Base-by-base conservation (phyloP, 306 rosid species). In the Trifolium repens region DNA sequence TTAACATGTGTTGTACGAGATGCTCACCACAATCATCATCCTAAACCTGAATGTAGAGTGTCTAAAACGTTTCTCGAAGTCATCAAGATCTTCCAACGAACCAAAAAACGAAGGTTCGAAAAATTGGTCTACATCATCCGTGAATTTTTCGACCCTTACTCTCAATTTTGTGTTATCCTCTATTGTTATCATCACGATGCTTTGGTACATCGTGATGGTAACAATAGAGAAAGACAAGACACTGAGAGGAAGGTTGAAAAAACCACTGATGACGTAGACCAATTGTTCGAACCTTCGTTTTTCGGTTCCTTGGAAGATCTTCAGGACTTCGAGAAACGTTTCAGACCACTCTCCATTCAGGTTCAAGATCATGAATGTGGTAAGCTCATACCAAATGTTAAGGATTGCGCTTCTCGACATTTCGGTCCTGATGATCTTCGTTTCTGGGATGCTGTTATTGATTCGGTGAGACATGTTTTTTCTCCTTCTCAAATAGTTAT, bases 341-440 rank as follows among this genome's bases (percentile, higher is more conserved):
- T 85, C 68, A 52, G 88, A 44, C 84, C 81, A 0, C 24, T 22
- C 24, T 1, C 40, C 13, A 10, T 6, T 2, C 86, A 85, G 86
- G 70, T 85, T 32, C 88, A 85, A 37, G 88, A 81, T 39, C 0
- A 53, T 1, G 67, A 85, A 15, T 85, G 88, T 5, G 52, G 35
- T 22, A 16, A 3, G 9, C 44, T 81, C 17, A 17, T 34, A 0
- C 2, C 1, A 1, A 78, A 61, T 2, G 30, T 43, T 17, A 65
- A 7, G 57, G 86, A 75, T 14, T 81, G 84, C 53, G 86, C 88
- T 10, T 75, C 65, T 14, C 11, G 13, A 15, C 46, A 1, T 1
- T 11, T 59, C 30, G 26, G 0, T 7, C 5, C 0, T 4, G 67
- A 71, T 24, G 85, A 85, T 8, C 12, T 79, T 78, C 85, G 81